phyloP scores from a whole-genome alignment of 768 basidiomycete species.

The Agaricus bisporus region DNA sequence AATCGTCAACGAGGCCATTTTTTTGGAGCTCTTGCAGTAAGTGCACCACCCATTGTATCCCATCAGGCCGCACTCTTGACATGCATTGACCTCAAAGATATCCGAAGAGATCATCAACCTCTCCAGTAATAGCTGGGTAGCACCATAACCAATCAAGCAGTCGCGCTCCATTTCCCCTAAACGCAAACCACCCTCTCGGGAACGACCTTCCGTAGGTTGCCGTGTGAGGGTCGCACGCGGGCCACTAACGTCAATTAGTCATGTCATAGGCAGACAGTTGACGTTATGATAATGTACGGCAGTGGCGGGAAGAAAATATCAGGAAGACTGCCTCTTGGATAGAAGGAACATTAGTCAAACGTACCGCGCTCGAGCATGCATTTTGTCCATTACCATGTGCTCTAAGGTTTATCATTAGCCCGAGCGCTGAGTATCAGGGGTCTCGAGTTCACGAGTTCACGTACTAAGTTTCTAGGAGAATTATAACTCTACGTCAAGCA shows the following conservation, averaged over 20 bases:
- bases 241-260: constrained; percentile 45
- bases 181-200: constrained; percentile 93
- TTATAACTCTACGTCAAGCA: constrained; percentile 12
- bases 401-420: constrained; percentile 33
- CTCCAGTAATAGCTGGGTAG: constrained; percentile 92
- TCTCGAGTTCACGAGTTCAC: constrained; percentile 20
- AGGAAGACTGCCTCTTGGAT: no score
- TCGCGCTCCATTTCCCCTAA: constrained; percentile 99
- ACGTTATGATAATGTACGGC: constrained; percentile 7
- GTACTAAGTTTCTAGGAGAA: constrained; percentile 82
- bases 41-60: constrained; percentile 95
- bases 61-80: constrained; percentile 90
- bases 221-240: constrained; percentile 95
- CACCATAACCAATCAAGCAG: constrained; percentile 97
- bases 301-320: not conserved
- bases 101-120: constrained; percentile 99
- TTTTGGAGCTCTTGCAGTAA: constrained; percentile 97
- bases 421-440: not conserved
- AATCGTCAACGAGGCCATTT: constrained; percentile 91
- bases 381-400: constrained; percentile 99
- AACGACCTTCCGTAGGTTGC: constrained; percentile 97
- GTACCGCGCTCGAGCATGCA: constrained; percentile 96
- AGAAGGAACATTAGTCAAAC: constrained; percentile 13
- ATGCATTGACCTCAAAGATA: constrained; percentile 95
- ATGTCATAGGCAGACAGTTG: not conserved